Evolutionary conservation across 495 filamentous ascomycete species (phyloP).

Genomic region (Platismatia glauca): DNA sequence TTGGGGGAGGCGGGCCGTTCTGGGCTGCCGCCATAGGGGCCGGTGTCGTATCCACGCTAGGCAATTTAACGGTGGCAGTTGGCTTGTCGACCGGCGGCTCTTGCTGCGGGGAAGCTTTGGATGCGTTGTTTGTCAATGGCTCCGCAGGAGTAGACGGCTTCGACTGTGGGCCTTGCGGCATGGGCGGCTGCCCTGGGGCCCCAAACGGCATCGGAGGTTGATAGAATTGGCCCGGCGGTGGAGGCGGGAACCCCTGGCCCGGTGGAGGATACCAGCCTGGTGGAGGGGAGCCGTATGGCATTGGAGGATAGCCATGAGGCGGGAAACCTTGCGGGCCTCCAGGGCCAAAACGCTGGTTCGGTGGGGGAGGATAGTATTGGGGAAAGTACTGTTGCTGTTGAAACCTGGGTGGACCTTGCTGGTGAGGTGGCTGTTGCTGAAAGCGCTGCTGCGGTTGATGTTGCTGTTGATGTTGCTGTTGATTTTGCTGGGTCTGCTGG

Average conservation of each 20-base stretch:
- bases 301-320: slow-evolving; percentile 50
- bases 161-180: slow-evolving; percentile 26
- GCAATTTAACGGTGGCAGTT: slow-evolving; percentile 25
- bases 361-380: slow-evolving; percentile 35
- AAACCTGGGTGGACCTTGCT: slow-evolving; percentile 36
- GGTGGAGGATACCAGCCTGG: slow-evolving; percentile 74
- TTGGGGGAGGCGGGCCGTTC: slow-evolving; percentile 46
- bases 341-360: slow-evolving; percentile 39
- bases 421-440: slow-evolving; percentile 40
- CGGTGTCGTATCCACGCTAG: slow-evolving; percentile 28
- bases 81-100: slow-evolving; percentile 25
- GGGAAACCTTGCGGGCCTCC: slow-evolving; percentile 49
- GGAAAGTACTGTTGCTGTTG: slow-evolving; percentile 44
- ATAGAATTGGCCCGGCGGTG: slow-evolving; percentile 47
- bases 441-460: slow-evolving; percentile 39
- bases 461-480: slow-evolving; percentile 29
- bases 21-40: slow-evolving; percentile 26
- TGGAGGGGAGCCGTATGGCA: slow-evolving; percentile 56
- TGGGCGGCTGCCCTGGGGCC: slow-evolving; percentile 39
- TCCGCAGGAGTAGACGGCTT: slow-evolving; percentile 29
- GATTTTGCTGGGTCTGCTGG: slow-evolving; percentile 14
- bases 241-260: slow-evolving; percentile 67
- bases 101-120: slow-evolving; percentile 27
- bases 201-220: slow-evolving; percentile 44
- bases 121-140: slow-evolving; percentile 23